Base-by-base conservation (phyloP, 176 grass and related monocot genomes). In the Triticum turgidum region DNA sequence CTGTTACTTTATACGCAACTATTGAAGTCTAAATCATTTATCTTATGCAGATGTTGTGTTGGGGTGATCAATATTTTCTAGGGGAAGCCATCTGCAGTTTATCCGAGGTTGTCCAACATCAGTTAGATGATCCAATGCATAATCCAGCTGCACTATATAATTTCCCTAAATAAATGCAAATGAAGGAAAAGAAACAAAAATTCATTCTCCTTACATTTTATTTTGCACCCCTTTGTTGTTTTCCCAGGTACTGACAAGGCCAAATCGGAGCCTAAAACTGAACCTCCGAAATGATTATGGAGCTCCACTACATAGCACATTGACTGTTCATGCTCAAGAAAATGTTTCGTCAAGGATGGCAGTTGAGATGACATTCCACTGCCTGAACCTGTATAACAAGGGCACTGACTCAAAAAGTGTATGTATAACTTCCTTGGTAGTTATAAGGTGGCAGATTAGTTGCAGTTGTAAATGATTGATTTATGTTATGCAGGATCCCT, bases 341-440 rank as follows among this genome's bases (percentile, higher is more conserved):
- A 89, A 86, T 8, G 85, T 82, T 76, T 82, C 83, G 22, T 98
- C 97, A 69, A 94, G 86, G 83, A 92, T 86, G 77, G 90, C 90
- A 58, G 76, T 92, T 58, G 90, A 96, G 72, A 89, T 98, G 84
- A 88, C 73, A 88, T 77, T 96, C 0, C 91, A 66, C n/a, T 96
- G 90, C 58, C 38, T 84, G 11, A 87, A 87, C 82, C 83, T 98
- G 82, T 89, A 96, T 68, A 98, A 96, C 66, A 98, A 90, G 76
- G 97, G 96, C 87, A 37, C 87, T 35, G 84, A 91, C 69, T 92
- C 97, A 17, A 94, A 92, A 96, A 98, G 94, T 78, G 94, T 98
- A 98, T 41, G 88, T 8, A 92, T 76, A 17, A 69, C 35, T 62
- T 83, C 32, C 38, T 91, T 81, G 3, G 14, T 63, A 20, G 47